Evolutionary conservation across 2,329 filamentous ascomycete species (phyloP).

Genomic region (Acarospora socialis): DNA sequence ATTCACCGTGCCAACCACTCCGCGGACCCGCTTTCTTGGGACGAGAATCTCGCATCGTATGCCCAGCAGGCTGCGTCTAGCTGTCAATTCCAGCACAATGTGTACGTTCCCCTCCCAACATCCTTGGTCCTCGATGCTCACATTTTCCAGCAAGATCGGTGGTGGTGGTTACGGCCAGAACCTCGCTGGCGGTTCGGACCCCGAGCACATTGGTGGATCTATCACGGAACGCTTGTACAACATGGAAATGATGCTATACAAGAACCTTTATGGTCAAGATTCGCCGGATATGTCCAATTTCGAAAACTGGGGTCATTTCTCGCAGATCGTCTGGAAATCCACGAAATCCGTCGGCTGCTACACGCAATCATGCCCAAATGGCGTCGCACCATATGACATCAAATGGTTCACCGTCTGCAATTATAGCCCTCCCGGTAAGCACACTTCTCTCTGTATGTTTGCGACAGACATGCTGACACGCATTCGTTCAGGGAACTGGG

Average conservation of each 20-base stretch:
- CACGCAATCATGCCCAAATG: conserved; percentile 28
- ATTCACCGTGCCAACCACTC: conserved; percentile 73
- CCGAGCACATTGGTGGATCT: conserved; percentile 47
- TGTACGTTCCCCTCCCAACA: conserved; percentile 40
- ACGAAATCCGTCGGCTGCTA: conserved; percentile 51
- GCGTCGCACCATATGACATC: conserved; percentile 29
- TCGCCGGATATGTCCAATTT: conserved; percentile 50
- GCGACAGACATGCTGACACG: neutral
- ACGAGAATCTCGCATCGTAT: conserved; percentile 45
- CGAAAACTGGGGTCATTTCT: conserved; percentile 54
- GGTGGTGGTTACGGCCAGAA: conserved; percentile 72
- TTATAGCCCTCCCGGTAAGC: conserved; percentile 60
- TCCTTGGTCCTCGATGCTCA: conserved; percentile 25
- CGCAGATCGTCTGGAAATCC: conserved; percentile 57
- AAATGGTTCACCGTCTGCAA: conserved; percentile 90
- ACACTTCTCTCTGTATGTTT: neutral
- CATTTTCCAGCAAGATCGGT: conserved; percentile 10
- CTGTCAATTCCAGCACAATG: conserved; percentile 64
- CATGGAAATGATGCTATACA: conserved; percentile 49
- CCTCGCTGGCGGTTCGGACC: conserved; percentile 54
- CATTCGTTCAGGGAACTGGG: conserved; percentile 6
- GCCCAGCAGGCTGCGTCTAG: conserved; percentile 48
- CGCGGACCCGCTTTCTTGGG: conserved; percentile 50
- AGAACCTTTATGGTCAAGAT: conserved; percentile 41
- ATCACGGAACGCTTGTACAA: conserved; percentile 86